phyloP scores from a whole-genome alignment of 2,329 filamentous ascomycete species.

The Aspergillus cejpii region DNA sequence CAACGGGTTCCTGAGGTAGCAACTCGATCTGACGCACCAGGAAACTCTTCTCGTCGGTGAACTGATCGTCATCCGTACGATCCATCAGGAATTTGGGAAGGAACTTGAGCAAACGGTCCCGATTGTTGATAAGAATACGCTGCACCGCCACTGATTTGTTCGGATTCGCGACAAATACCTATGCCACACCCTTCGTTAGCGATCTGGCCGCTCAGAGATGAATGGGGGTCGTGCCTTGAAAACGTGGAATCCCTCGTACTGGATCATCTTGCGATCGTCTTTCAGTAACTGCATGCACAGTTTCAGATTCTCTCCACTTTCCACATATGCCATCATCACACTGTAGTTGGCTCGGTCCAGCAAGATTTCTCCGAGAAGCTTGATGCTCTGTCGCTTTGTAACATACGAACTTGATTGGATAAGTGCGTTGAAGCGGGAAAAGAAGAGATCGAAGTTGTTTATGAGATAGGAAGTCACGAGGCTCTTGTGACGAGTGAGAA shows the following conservation, averaged over 20 bases:
- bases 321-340: slow-evolving; percentile 96
- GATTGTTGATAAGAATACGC: slow-evolving; percentile 92
- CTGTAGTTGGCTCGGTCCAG: slow-evolving; percentile 94
- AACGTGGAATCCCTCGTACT: slow-evolving; percentile 98
- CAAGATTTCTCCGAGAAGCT: slow-evolving; percentile 88
- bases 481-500: slow-evolving; percentile 88
- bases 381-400: slow-evolving; percentile 96
- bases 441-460: slow-evolving; percentile 90
- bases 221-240: slow-evolving; percentile 62
- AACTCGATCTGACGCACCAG: slow-evolving; percentile 82
- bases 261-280: slow-evolving; percentile 97
- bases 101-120: slow-evolving; percentile 82
- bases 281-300: slow-evolving; percentile 95
- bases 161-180: slow-evolving; percentile 95
- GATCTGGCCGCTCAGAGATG: slow-evolving; percentile 1
- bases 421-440: slow-evolving; percentile 76
- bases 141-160: slow-evolving; percentile 96
- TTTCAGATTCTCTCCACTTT: slow-evolving; percentile 91
- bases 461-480: slow-evolving; percentile 81
- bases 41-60: slow-evolving; percentile 96
- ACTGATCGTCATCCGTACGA: slow-evolving; percentile 94
- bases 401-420: slow-evolving; percentile 94
- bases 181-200: slow-evolving; percentile 19
- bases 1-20: slow-evolving; percentile 39
- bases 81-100: slow-evolving; percentile 89